Percentiles rank a stretch among this genome's conserved stretches.
phyloP scores from a whole-genome alignment of 495 filamentous ascomycete species.

The Penicillium taxi region DNA sequence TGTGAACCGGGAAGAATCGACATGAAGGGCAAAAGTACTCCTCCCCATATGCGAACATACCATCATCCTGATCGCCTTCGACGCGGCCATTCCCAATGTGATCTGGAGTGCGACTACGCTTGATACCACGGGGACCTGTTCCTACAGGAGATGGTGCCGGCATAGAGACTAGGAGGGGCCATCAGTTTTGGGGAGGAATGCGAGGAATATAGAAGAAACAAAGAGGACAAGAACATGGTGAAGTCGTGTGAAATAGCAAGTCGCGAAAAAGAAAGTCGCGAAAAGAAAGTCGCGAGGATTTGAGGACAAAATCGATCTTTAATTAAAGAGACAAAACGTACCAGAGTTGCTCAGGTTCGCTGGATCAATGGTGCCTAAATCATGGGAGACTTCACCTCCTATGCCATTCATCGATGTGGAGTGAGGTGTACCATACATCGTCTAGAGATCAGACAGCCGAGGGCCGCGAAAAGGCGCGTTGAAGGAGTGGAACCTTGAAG shows the following conservation, averaged over 20 bases:
- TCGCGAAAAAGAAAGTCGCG: constrained; percentile 5
- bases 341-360: constrained; percentile 60
- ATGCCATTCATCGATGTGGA: constrained; percentile 52
- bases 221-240: not conserved
- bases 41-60: constrained; percentile 52
- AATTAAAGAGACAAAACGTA: constrained; percentile 22
- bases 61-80: constrained; percentile 67
- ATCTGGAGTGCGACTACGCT: constrained; percentile 90
- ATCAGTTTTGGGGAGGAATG: constrained; percentile 35
- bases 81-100: constrained; percentile 53
- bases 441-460: constrained; percentile 20
- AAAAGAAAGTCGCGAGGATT: constrained; percentile 5
- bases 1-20: too few relatives aligned
- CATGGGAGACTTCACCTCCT: constrained; percentile 58
- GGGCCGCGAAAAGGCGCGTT: constrained; percentile 35
- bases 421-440: constrained; percentile 53
- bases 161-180: constrained; percentile 36
- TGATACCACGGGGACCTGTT: constrained; percentile 67
- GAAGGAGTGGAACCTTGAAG: too few relatives aligned
- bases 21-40: constrained; percentile 4
- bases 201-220: constrained; percentile 5
- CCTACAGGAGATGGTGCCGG: constrained; percentile 37
- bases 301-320: not conserved
- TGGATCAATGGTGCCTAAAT: constrained; percentile 73
- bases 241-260: not conserved